Conservation (phyloP, 768 basidiomycete genomes). For the Russula sp. region DNA sequence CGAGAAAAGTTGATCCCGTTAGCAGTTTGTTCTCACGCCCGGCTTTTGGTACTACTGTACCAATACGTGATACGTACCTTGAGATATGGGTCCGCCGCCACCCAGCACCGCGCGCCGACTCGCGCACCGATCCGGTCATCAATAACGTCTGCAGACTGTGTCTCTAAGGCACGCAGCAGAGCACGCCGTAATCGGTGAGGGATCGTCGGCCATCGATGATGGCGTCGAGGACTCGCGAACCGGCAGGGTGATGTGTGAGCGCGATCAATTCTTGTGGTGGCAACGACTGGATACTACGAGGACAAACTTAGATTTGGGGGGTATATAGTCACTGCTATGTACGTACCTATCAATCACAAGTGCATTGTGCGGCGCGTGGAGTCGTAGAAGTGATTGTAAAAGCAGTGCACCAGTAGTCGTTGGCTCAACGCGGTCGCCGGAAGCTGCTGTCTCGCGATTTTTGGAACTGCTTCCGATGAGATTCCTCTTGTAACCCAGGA, state of each 20-base stretch:
- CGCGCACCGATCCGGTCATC: conserved; percentile 89
- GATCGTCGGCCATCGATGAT: conserved; percentile 64
- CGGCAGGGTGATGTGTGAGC: conserved; percentile 58
- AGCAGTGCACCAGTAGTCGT: conserved; percentile 81
- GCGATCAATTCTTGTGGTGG: conserved; percentile 50
- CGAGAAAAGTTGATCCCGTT: background rate
- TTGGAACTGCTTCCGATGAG: conserved; percentile 22
- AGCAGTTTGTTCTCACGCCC: background rate
- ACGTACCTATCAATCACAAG: conserved; percentile 63
- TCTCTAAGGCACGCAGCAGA: conserved; percentile 69
- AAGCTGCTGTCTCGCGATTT: conserved; percentile 6
- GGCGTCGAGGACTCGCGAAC: conserved; percentile 73
- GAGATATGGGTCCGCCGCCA: conserved; percentile 83
- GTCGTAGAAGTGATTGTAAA: conserved; percentile 71
- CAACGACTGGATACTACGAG: conserved; percentile 49
- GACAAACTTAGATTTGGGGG: background rate
- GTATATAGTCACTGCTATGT: background rate
- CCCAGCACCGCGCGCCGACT: conserved; percentile 89
- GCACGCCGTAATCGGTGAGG: conserved; percentile 56
- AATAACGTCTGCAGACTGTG: conserved; percentile 70
- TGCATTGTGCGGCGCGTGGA: conserved; percentile 59
- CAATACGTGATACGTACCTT: conserved; percentile 45
- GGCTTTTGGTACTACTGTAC: no score
- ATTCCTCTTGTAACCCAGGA: conserved; percentile 11
- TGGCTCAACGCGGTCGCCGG: conserved; percentile 45